A percentile compares a stretch with the other conserved stretches of the same genome.
These are phyloP conservation scores for Aspergillus arachidicola DNA, from an alignment of 2,329 filamentous ascomycete species.

Conservation along the genomic window DNA sequence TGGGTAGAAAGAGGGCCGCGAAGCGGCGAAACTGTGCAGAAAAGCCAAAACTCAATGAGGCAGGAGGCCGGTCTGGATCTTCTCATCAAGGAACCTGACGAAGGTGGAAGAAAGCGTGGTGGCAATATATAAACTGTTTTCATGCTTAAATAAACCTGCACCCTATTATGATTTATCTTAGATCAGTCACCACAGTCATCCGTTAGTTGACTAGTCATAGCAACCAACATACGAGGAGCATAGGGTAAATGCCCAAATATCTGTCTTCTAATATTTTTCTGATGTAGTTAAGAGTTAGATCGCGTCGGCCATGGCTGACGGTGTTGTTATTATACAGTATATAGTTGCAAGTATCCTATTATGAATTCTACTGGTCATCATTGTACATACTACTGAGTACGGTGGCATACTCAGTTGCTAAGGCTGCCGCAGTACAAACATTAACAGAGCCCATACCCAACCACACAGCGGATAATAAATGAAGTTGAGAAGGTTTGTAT, in stretches of 20 bases:
- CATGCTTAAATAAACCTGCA: not conserved
- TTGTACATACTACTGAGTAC: too few species aligned
- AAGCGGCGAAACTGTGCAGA: constrained; percentile 20
- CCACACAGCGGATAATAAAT: not conserved
- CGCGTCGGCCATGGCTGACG: not conserved
- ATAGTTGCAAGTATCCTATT: not conserved
- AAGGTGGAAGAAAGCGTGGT: not conserved
- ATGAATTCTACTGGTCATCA: not conserved
- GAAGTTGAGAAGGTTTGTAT: not conserved
- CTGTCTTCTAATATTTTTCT: too few species aligned
- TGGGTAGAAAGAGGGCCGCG: constrained; percentile 12
- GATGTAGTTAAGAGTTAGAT: not conserved
- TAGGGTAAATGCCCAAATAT: not conserved
- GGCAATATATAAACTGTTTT: not conserved
- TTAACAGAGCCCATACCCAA: not conserved
- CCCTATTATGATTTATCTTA: not conserved
- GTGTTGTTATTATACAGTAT: not conserved
- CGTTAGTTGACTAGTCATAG: not conserved
- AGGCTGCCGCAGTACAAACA: not conserved
- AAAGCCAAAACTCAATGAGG: constrained; percentile 7
- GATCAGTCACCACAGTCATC: too few species aligned
- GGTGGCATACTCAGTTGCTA: not conserved
- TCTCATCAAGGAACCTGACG: not conserved
- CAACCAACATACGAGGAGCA: not conserved
- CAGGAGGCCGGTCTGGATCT: constrained; percentile 21